Conservation (phyloP, 2,329 filamentous ascomycete species). For the Helotiales sp. region DNA sequence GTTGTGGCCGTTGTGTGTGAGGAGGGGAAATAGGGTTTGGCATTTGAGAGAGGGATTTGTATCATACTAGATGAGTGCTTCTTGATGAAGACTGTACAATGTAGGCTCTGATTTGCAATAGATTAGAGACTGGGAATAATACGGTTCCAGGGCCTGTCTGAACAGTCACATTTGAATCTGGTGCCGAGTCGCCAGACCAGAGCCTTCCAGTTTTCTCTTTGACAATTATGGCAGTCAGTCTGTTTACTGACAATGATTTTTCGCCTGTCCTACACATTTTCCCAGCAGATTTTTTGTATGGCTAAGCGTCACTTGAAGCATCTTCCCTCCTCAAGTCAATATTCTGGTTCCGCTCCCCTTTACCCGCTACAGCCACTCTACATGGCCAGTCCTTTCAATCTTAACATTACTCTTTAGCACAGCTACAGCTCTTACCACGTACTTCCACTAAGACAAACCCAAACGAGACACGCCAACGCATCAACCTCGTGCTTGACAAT, state of each 20-base stretch:
- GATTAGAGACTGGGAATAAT: background rate
- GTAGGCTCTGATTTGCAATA: background rate
- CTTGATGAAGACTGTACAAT: constrained; percentile 3
- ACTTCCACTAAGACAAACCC: background rate
- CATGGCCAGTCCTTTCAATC: background rate
- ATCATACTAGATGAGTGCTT: constrained; percentile 2
- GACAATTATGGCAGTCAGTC: too few relatives aligned
- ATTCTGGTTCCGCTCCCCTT: too few relatives aligned
- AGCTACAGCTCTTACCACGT: background rate
- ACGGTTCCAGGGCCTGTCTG: background rate
- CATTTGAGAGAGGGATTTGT: background rate
- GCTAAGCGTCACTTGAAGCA: too few relatives aligned
- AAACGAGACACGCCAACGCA: background rate
- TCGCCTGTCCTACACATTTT: too few relatives aligned
- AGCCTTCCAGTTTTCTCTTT: too few relatives aligned
- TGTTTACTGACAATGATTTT: too few relatives aligned
- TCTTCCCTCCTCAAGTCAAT: too few relatives aligned
- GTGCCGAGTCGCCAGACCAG: too few relatives aligned
- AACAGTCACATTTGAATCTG: too few relatives aligned
- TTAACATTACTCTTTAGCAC: background rate
- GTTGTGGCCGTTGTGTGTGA: constrained; percentile 80
- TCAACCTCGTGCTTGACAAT: background rate
- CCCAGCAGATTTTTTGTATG: too few relatives aligned
- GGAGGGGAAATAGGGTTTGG: constrained; percentile 46
- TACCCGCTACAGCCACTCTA: background rate